These are phyloP conservation scores for Wickerhamomyces xylosicus DNA, from an alignment of 805 yeast genomes.

Conservation along the genomic window DNA sequence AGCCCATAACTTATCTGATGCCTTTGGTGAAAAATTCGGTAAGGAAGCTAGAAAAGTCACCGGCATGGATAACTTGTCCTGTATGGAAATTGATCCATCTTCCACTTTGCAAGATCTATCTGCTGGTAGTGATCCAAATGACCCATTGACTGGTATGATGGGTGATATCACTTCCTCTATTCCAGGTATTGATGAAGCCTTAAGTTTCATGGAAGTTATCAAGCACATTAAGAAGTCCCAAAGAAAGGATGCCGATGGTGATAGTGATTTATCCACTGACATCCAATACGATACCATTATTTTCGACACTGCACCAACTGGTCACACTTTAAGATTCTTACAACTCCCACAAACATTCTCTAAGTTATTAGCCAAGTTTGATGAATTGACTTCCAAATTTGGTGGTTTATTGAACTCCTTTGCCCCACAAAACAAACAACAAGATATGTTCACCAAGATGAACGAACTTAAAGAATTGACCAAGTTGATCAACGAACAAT, in stretches of 20 bases:
- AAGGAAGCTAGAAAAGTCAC: conserved; percentile 93
- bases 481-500: conserved; percentile 84
- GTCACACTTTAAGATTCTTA: conserved; percentile 91
- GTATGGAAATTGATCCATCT: conserved; percentile 98
- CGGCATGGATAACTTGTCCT: conserved; percentile 78
- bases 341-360: conserved; percentile 91
- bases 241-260: conserved; percentile 16
- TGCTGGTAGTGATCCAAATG: conserved; percentile 22
- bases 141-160: conserved; percentile 66
- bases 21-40: conserved; percentile 96
- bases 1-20: conserved; percentile 95
- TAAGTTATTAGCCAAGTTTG: conserved; percentile 76
- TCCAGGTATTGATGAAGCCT: conserved; percentile 98
- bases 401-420: conserved; percentile 83
- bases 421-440: conserved; percentile 51
- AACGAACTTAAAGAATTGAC: conserved; percentile 75
- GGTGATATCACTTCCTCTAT: conserved; percentile 88
- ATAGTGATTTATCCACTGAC: conserved; percentile 12
- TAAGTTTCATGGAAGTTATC: conserved; percentile 95
- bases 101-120: conserved; percentile 87
- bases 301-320: conserved; percentile 99
- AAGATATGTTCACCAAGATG: conserved; percentile 69
- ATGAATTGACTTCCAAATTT: conserved; percentile 73
- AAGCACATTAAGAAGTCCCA: conserved; percentile 85
- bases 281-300: conserved; percentile 76